Conservation (phyloP, 169 alveolate genomes). For the Plasmodium blacklocki region DNA sequence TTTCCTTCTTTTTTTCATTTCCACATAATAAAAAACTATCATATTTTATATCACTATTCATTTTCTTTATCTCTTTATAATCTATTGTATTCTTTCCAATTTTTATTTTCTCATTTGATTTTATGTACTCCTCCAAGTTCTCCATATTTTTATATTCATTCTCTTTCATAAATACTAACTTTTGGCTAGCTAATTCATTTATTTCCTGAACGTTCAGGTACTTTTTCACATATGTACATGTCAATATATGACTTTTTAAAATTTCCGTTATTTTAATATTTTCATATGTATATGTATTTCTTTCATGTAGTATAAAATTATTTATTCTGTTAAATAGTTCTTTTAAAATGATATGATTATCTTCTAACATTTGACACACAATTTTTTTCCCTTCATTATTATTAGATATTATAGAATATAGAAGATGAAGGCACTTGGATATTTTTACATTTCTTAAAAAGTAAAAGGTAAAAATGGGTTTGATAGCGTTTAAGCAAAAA, state of each 20-base stretch:
- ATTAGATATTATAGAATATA: constrained; percentile 6
- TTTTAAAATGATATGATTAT: neutral
- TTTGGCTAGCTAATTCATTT: neutral
- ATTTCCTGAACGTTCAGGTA: no score
- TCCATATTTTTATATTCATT: no score
- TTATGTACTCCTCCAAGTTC: neutral
- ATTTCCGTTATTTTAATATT: neutral
- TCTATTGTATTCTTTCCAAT: no score
- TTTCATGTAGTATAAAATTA: constrained; percentile 17
- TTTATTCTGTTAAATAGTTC: constrained; percentile 2
- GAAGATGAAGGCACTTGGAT: neutral
- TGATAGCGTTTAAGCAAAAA: constrained; percentile 25
- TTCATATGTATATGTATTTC: constrained; percentile 11
- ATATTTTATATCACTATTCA: no score
- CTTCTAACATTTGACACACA: neutral
- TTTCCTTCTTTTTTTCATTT: no score
- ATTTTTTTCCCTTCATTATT: constrained; percentile 7
- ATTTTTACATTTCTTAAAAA: constrained; percentile 3
- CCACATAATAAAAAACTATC: no score
- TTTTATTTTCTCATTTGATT: neutral
- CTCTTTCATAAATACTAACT: neutral
- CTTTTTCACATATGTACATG: no score
- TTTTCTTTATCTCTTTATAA: no score
- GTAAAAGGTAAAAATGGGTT: constrained; percentile 33
- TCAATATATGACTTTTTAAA: neutral